phyloP scores from a whole-genome alignment of 2,329 filamentous ascomycete genomes.

The Fusarium ambrosium region DNA sequence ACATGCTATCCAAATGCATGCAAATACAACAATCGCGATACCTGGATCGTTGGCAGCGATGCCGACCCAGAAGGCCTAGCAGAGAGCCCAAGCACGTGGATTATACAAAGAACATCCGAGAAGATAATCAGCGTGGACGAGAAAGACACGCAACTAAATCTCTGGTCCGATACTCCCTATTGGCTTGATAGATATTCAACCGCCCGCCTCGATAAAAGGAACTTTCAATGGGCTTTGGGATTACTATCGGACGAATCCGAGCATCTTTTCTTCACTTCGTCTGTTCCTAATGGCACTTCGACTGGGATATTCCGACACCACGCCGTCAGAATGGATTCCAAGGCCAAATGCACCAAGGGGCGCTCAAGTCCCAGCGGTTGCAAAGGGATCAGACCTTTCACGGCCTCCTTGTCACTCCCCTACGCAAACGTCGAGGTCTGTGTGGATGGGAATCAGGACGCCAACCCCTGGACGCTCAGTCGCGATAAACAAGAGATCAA shows the following conservation, averaged over 20 bases:
- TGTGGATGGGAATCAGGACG: conserved; percentile 13
- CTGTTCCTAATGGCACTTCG: conserved; percentile 1
- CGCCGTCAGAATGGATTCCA: conserved; percentile 26
- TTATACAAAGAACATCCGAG: conserved; percentile 7
- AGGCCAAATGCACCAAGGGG: background rate
- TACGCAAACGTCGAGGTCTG: background rate
- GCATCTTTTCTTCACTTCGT: conserved; percentile 17
- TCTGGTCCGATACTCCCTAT: conserved; percentile 2
- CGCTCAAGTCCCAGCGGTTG: background rate
- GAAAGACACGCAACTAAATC: conserved; percentile 3
- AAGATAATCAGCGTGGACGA: background rate
- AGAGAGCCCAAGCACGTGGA: background rate
- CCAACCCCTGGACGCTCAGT: conserved; percentile 6
- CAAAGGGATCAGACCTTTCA: conserved; percentile 1
- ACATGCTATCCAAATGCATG: background rate
- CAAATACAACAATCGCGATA: background rate
- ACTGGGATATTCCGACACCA: conserved; percentile 19
- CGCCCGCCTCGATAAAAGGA: background rate
- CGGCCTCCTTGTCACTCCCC: background rate
- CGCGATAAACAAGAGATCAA: conserved; percentile 23
- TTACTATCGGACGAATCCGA: background rate
- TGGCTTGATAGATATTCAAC: background rate
- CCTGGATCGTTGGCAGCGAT: conserved; percentile 10
- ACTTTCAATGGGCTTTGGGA: background rate
- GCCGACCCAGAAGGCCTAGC: conserved; percentile 2